phyloP scores from a whole-genome alignment of 2,329 filamentous ascomycete genomes.

The Cercospora sp. region DNA sequence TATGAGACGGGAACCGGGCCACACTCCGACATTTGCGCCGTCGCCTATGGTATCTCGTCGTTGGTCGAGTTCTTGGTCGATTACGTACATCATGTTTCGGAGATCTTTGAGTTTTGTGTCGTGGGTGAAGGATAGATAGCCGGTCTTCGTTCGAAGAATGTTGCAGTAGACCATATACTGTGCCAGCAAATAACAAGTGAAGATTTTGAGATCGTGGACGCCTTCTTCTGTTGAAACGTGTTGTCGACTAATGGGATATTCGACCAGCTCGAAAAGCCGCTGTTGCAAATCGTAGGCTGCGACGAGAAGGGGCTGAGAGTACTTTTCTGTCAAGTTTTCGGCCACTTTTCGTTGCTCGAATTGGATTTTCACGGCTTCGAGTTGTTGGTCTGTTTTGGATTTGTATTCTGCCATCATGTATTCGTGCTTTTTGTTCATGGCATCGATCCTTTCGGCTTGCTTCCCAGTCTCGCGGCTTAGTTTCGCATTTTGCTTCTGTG shows the following conservation, averaged over 20 bases:
- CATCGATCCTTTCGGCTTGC: not conserved
- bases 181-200: not conserved
- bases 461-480: not conserved
- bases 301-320: not conserved
- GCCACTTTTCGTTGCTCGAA: not conserved
- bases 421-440: not conserved
- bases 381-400: not conserved
- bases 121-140: not conserved
- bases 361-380: not conserved
- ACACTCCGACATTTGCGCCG: not conserved
- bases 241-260: not conserved
- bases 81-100: not conserved
- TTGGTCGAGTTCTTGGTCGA: constrained; percentile 1
- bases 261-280: not conserved
- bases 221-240: not conserved
- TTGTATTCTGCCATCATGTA: not conserved
- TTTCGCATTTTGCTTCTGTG: not conserved
- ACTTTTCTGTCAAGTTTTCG: not conserved
- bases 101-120: not conserved
- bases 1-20: not conserved
- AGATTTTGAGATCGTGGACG: not conserved
- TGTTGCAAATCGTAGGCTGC: constrained; percentile 3
- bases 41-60: not conserved
- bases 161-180: not conserved
- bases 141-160: not conserved